Percentiles rank a stretch among this genome's conserved stretches.
phyloP scores from a whole-genome alignment of 148 eudicot species.

The Amaranthus palmeri region DNA sequence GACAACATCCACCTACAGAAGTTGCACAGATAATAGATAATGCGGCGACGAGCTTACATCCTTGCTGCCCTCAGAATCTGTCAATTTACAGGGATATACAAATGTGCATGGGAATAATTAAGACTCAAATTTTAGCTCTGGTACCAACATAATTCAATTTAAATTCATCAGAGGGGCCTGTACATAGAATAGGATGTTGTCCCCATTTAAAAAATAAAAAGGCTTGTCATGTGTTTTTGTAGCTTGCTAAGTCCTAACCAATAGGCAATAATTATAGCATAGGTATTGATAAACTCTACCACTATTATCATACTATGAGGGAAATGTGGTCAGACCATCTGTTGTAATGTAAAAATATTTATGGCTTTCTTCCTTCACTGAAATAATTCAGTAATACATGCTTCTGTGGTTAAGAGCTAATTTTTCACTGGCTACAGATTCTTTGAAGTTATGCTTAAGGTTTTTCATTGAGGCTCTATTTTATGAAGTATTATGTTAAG shows the following conservation, averaged over 20 bases:
- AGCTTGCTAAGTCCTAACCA: slow-evolving; percentile 2
- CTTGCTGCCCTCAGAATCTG: slow-evolving; percentile 66
- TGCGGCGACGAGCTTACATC: slow-evolving; percentile 72
- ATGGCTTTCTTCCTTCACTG: background rate
- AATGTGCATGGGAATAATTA: slow-evolving; percentile 80
- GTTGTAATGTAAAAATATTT: slow-evolving; percentile 4
- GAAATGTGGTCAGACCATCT: slow-evolving; percentile 2
- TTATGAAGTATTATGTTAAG: no score
- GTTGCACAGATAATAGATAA: slow-evolving; percentile 70
- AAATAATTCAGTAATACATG: background rate
- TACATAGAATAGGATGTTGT: slow-evolving; percentile 16
- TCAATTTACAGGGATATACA: slow-evolving; percentile 69
- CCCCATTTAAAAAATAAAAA: background rate
- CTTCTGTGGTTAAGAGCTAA: no score
- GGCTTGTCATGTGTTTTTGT: background rate
- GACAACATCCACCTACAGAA: slow-evolving; percentile 78
- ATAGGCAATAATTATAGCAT: background rate
- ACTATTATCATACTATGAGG: background rate
- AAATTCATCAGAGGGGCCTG: slow-evolving; percentile 7
- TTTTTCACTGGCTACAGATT: no score
- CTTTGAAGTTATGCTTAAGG: no score
- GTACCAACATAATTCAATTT: slow-evolving; percentile 36
- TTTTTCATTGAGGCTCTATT: no score
- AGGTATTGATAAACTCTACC: background rate
- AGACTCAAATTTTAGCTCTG: slow-evolving; percentile 73